Evolutionary conservation across 163 green algal species (phyloP).

Genomic region (Scenedesmus sp.): DNA sequence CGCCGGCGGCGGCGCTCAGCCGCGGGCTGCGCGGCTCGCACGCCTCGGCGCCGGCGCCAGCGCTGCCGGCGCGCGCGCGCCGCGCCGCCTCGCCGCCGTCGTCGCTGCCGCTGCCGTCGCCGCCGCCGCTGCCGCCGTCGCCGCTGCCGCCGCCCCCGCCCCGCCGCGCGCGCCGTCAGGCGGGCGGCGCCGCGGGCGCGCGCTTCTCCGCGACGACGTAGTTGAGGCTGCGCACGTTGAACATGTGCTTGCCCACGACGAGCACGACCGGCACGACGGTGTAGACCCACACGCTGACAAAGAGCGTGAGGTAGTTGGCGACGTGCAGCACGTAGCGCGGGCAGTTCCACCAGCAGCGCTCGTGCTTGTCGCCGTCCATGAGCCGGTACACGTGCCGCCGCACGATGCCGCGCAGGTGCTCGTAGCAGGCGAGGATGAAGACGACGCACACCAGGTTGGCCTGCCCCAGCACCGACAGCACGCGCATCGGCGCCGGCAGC

Average conservation of each 20-base stretch:
- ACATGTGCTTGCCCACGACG: conserved; percentile 41
- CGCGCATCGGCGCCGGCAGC: conserved; percentile 24
- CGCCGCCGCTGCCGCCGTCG: too few relatives aligned
- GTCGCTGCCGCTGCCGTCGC: too few relatives aligned
- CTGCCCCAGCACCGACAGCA: conserved; percentile 31
- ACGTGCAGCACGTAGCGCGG: conserved; percentile 34
- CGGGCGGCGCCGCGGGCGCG: too few relatives aligned
- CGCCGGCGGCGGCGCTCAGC: too few relatives aligned
- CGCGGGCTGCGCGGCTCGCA: too few relatives aligned
- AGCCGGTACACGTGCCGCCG: conserved; percentile 35
- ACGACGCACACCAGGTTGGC: conserved; percentile 34
- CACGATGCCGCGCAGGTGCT: conserved; percentile 15
- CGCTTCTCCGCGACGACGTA: conserved; percentile 42
- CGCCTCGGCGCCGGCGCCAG: too few relatives aligned
- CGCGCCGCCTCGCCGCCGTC: too few relatives aligned
- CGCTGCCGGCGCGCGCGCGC: too few relatives aligned
- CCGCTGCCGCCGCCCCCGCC: too few relatives aligned
- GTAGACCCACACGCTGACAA: conserved; percentile 48
- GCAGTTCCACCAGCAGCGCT: conserved; percentile 41
- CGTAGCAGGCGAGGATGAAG: conserved; percentile 29
- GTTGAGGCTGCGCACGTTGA: conserved; percentile 38
- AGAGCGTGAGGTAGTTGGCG: conserved; percentile 43
- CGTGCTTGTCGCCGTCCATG: conserved; percentile 27
- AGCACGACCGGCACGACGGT: conserved; percentile 39
- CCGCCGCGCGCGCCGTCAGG: too few relatives aligned